Evolutionary conservation across 2,329 filamentous ascomycete genomes (phyloP), one percentile per base, ranked within the genome.

Genomic region (Lasiodiplodia sp.): DNA sequence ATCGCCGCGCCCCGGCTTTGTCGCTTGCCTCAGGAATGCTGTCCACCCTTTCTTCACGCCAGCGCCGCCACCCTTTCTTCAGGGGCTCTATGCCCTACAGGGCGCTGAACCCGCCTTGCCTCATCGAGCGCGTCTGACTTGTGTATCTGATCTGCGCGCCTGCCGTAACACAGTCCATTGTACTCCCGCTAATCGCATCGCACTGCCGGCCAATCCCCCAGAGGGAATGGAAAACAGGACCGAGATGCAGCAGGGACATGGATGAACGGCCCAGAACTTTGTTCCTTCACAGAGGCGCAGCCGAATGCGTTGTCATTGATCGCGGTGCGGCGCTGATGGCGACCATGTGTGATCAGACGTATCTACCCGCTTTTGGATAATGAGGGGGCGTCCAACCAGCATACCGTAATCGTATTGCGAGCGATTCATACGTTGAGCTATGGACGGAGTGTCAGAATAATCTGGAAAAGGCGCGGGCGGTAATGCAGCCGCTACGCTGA

Each of bases 1-100:
- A 64, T 64, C 44, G 47, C 60, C 44, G 28, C n/a, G 58, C 60
- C 47, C 44, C 47, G 60, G 44, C 44, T 64, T 64, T 64, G 60
- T 64, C 60, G 40, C 44, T 52, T 52, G 18, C 55, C 12, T 21
- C 60, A 64, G 38, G 60, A 64, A 64, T 64, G 60, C 28, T 28
- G 7, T 18, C 11, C 31, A 52, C 60, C 60, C 47, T 62, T 62
- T 62, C 57, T 64, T 52, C 60, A 52, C 44, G 60, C 47, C 47
- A 40, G 28, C 25, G 28, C 60, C 21, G 47, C 47, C 25, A 64
- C 60, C 60, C 60, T 64, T 64, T 64, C 60, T 64, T 64, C 60
- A 64, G 60, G 60, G 60, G 60, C 44, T 21, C 44, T 21, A 8
- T 47, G 44, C 40, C 44, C 44, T 63, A 52, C 47, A 38, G 47